phyloP scores from a whole-genome alignment of 345 rosid genomes.

The Bruguiera sexangula region DNA sequence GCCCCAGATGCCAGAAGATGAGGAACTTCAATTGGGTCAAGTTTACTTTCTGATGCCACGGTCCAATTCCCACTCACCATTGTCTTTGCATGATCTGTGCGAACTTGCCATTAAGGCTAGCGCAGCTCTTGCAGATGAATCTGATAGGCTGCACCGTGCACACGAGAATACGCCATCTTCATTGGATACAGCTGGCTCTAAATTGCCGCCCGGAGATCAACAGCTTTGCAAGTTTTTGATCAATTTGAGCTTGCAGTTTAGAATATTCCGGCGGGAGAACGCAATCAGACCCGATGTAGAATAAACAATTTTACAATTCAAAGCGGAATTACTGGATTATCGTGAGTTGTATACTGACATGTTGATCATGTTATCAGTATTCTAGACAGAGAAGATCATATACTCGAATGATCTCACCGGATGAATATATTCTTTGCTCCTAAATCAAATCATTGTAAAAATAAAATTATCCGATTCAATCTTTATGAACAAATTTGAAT shows the following conservation, averaged over 20 bases:
- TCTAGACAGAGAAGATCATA: too few species aligned
- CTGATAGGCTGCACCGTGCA: not conserved
- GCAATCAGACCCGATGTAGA: not conserved
- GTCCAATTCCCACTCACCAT: slow-evolving; percentile 21
- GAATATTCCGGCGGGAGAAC: slow-evolving; percentile 4
- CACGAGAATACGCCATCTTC: not conserved
- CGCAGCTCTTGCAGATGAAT: slow-evolving; percentile 13
- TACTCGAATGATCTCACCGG: too few species aligned
- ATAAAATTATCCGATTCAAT: too few species aligned
- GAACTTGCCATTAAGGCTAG: slow-evolving; percentile 46
- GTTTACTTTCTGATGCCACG: slow-evolving; percentile 48
- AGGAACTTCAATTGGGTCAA: slow-evolving; percentile 42
- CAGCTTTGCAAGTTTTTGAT: slow-evolving; percentile 8
- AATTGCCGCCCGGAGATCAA: not conserved
- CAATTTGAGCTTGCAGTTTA: slow-evolving; percentile 1
- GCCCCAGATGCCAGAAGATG: slow-evolving; percentile 27
- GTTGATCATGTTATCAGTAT: too few species aligned
- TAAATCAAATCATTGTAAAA: too few species aligned
- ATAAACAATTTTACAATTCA: too few species aligned
- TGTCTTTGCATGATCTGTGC: slow-evolving; percentile 42
- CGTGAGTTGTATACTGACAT: too few species aligned
- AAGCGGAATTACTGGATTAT: too few species aligned
- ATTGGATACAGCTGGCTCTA: not conserved
- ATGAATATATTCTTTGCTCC: too few species aligned
- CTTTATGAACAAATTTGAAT: too few species aligned